Percentiles rank a stretch among this genome's conserved stretches.
Conservation (phyloP, 2,329 filamentous ascomycete genomes). For the Knufia petricola region DNA sequence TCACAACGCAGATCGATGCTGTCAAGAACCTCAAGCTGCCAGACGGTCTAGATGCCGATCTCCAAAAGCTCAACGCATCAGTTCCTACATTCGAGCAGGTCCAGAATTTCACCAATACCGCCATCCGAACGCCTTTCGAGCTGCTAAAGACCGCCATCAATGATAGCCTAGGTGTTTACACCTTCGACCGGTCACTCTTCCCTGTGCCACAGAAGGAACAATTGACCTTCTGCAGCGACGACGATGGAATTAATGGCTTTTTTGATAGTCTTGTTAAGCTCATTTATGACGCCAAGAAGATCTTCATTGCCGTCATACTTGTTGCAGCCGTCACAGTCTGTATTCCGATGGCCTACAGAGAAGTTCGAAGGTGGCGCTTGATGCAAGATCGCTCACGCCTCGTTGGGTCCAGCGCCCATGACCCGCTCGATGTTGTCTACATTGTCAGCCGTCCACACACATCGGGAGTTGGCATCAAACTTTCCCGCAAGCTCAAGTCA, state of each 20-base stretch:
- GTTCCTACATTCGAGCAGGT: conserved; percentile 78
- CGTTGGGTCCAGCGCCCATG: conserved; percentile 56
- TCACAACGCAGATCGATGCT: conserved; percentile 54
- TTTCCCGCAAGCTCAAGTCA: conserved; percentile 48
- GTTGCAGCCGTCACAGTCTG: conserved; percentile 63
- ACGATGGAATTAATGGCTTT: conserved; percentile 71
- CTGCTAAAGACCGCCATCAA: conserved; percentile 66
- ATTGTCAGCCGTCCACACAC: conserved; percentile 74
- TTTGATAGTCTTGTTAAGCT: conserved; percentile 63
- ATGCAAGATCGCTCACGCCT: conserved; percentile 62
- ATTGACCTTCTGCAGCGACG: conserved; percentile 79
- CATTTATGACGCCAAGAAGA: conserved; percentile 58
- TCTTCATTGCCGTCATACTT: conserved; percentile 66
- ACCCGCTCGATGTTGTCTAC: conserved; percentile 82
- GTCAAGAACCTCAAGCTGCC: conserved; percentile 63
- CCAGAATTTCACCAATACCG: conserved; percentile 66
- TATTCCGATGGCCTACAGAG: conserved; percentile 68
- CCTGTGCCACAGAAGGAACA: conserved; percentile 74
- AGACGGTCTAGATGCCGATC: conserved; percentile 55
- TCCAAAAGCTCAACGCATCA: conserved; percentile 63
- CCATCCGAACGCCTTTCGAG: conserved; percentile 71
- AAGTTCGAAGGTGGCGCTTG: conserved; percentile 65
- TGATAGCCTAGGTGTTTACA: conserved; percentile 59
- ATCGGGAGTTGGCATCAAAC: conserved; percentile 59
- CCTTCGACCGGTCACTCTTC: conserved; percentile 67